A percentile compares a stretch with the other conserved stretches of the same genome.
Evolutionary conservation across 306 rosid species (phyloP).

Genomic region (Begonia fuchsioides): DNA sequence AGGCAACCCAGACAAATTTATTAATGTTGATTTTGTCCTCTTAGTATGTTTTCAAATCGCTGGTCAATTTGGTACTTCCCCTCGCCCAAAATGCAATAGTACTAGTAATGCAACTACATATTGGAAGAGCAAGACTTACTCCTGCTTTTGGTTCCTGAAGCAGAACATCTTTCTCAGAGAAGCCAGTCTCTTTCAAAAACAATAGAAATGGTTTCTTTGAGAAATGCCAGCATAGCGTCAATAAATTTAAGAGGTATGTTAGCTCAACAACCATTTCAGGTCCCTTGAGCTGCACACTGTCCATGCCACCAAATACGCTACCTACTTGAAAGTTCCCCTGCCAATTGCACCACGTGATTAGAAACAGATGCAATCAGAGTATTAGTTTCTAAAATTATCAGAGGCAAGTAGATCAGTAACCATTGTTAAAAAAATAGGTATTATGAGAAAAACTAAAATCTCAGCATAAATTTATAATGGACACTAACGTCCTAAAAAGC

Average conservation of each 20-base stretch:
- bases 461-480: too few relatives aligned
- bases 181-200: constrained; percentile 80
- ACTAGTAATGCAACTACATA: not conserved
- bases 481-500: too few relatives aligned
- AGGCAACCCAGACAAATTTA: too few relatives aligned
- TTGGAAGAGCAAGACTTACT: constrained; percentile 35
- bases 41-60: too few relatives aligned
- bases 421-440: too few relatives aligned
- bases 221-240: constrained; percentile 90
- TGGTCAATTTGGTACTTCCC: too few relatives aligned
- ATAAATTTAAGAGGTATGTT: constrained; percentile 49
- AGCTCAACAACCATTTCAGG: constrained; percentile 50
- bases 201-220: constrained; percentile 71
- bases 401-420: too few relatives aligned
- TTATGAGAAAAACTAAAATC: too few relatives aligned
- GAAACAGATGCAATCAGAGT: not conserved
- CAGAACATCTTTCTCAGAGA: constrained; percentile 53
- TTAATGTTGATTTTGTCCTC: too few relatives aligned
- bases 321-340: constrained; percentile 75
- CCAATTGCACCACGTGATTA: constrained; percentile 2
- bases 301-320: constrained; percentile 64
- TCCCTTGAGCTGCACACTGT: constrained; percentile 58
- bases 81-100: not conserved
- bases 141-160: constrained; percentile 94
- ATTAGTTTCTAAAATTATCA: too few relatives aligned